Evolutionary conservation across 805 yeast genomes (phyloP).

Genomic region (Hanseniaspora meyeri): DNA sequence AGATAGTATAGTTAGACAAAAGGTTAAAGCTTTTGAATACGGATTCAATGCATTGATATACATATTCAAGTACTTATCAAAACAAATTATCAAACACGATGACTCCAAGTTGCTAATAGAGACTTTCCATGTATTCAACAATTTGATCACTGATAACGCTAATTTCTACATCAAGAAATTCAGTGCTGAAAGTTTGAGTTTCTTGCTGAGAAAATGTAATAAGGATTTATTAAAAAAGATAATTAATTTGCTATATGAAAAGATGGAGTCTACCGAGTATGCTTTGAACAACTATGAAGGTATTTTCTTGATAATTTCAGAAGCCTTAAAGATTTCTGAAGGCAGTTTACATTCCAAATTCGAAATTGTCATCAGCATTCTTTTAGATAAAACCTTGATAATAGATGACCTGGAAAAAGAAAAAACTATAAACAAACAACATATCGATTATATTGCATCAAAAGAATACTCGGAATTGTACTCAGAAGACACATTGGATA

Average conservation of each 20-base stretch:
- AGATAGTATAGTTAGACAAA: slow-evolving; percentile 37
- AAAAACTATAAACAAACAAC: background rate
- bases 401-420: slow-evolving; percentile 13
- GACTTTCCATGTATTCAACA: slow-evolving; percentile 54
- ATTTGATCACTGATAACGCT: slow-evolving; percentile 48
- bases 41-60: slow-evolving; percentile 76
- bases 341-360: slow-evolving; percentile 68
- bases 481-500: slow-evolving; percentile 11
- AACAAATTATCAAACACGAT: slow-evolving; percentile 30
- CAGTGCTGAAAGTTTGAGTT: slow-evolving; percentile 83
- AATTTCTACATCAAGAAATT: slow-evolving; percentile 57
- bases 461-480: slow-evolving; percentile 16
- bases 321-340: slow-evolving; percentile 59
- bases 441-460: slow-evolving; percentile 19
- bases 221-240: slow-evolving; percentile 36
- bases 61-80: slow-evolving; percentile 74
- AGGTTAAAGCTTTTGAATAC: slow-evolving; percentile 63
- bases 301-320: slow-evolving; percentile 50
- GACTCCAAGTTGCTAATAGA: slow-evolving; percentile 46
- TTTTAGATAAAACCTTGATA: slow-evolving; percentile 28
- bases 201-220: slow-evolving; percentile 58
- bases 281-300: slow-evolving; percentile 44
- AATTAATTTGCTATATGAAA: slow-evolving; percentile 33
- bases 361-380: slow-evolving; percentile 34
- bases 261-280: slow-evolving; percentile 25